These are phyloP conservation scores for Canariomyces notabilis DNA, from an alignment of 2,329 filamentous ascomycete genomes.

Conservation along the genomic window DNA sequence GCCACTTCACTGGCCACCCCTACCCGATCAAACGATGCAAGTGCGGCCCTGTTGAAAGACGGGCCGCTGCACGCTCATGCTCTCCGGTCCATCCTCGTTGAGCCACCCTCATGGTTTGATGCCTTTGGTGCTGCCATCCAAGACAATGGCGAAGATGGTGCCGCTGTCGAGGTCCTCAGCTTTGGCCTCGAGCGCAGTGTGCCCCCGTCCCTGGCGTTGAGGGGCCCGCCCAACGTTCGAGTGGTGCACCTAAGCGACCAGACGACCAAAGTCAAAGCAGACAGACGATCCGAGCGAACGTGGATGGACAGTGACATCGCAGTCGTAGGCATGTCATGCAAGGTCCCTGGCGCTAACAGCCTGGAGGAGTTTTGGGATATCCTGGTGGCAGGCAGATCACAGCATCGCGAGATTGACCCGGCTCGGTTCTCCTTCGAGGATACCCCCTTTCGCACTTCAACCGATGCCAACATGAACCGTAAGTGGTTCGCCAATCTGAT, in stretches of 20 bases:
- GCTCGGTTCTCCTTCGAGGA: constrained; percentile 26
- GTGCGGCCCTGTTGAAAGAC: no score
- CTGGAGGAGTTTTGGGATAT: constrained; percentile 32
- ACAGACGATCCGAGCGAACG: neutral
- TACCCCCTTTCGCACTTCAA: constrained; percentile 20
- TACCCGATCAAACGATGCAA: no score
- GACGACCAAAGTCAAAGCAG: neutral
- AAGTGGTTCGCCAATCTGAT: constrained; percentile 29
- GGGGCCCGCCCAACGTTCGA: constrained; percentile 21
- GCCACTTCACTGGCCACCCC: constrained; percentile 24
- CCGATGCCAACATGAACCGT: constrained; percentile 19
- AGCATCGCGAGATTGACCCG: constrained; percentile 27
- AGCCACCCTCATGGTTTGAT: constrained; percentile 33
- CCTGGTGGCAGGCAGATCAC: constrained; percentile 27
- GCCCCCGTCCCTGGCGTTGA: constrained; percentile 30
- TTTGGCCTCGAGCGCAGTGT: constrained; percentile 36
- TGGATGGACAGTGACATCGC: constrained; percentile 25
- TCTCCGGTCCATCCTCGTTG: constrained; percentile 30
- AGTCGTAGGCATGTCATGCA: constrained; percentile 34
- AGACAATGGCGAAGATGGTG: no score
- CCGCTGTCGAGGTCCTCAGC: constrained; percentile 19
- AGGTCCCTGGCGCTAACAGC: constrained; percentile 32
- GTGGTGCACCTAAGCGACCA: constrained; percentile 3
- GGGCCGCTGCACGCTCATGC: constrained; percentile 29
- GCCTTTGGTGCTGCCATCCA: no score